Evolutionary conservation across 371 early-diverging fungal genomes (phyloP), one percentile per base, ranked within the genome.

Genomic region (Coemansia sp.): DNA sequence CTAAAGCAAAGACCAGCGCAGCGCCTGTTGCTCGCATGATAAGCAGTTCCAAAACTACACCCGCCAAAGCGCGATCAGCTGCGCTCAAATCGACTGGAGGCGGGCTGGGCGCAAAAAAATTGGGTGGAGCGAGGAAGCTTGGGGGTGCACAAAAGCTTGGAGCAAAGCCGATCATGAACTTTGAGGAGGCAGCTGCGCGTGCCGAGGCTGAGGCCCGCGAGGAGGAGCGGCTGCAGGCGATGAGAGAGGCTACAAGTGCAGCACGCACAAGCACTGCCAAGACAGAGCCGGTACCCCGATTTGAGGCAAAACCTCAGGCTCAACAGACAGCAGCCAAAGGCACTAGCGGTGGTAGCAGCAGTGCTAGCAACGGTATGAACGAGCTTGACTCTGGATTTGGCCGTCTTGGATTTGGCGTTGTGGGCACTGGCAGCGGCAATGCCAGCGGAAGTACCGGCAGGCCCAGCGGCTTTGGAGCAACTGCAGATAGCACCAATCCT

Each of bases 141-240:
- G 80, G 80, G 0, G 81, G 81, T 5, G 81, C 87, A n/a, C 88
- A 89, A 70, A 90, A 89, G 63, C 81, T 93, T 14, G 95, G 94
- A 10, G 89, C 89, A 31, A 91, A 90, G 74, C 85, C 86, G 29
- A 89, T 89, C 34, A 83, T 88, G 68, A 91, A 91, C 78, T 97
- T 96, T 84, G 98, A 94, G 56, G 94, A 90, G 69, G 94, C 92
- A 2, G 95, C 93, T 67, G 90, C 93, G 13, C 84, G 86, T 31
- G 98, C 97, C 4, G 92, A 91, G 69, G 88, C 87, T 63, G 95
- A 92, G 72, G 89, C 88, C 24, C 92, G 90, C 50, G 80, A 76
- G 13, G 77, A 75, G 39, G 81, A 81, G 67, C 68, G 71, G 18
- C 59, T 62, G 24, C 68, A 77, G 57, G 71, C 69, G 5, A 69